Base-by-base conservation (phyloP, 306 rosid species). In the Trifolium repens region DNA sequence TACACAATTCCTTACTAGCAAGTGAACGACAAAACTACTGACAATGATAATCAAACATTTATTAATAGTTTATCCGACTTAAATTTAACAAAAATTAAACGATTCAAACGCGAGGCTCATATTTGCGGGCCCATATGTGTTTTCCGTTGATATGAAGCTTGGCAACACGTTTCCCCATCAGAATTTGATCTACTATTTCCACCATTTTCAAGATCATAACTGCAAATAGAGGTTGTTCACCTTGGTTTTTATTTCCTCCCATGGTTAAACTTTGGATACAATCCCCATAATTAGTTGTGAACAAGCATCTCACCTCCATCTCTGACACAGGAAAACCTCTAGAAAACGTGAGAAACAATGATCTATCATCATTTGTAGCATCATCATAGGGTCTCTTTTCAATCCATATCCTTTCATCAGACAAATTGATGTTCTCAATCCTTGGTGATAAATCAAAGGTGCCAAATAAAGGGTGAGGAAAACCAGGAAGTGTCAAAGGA, bases 81-180 rank as follows among this genome's bases (percentile, higher is more conserved):
- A 13, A 60, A 30, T 60, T 14, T 60, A 6, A 60, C 16, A 37
- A 27, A 17, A 2, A 14, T 8, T 13, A 7, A 14, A 16, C 1
- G 9, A 14, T 61, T 54, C 16, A 75, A 2, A 22, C 46, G 8
- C 92, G 83, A 1, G 84, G 88, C 17, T 81, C 91, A 26, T 86
- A 86, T 72, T 88, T 89, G 30, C 92, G 85, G 74, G 86, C 90
- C 94, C 92, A 91, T 0, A 91, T 88, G 54, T 89, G 88, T 22
- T 87, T 89, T 7, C 97, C 87, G 10, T 84, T 81, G 19, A 86
- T 42, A n/a, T 79, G 80, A 64, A 83, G 86, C 75, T 89, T 91
- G 0, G 88, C 67, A 30, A 91, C 82, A 0, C 65, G 81, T 5
- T 55, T 73, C 3, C 92, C 91, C 0, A 17, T 32, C 58, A 89